A percentile compares a stretch with the other conserved stretches of the same genome.
These are phyloP conservation scores for Diaporthe sp. DNA, from an alignment of 2,329 filamentous ascomycete genomes.

Conservation along the genomic window DNA sequence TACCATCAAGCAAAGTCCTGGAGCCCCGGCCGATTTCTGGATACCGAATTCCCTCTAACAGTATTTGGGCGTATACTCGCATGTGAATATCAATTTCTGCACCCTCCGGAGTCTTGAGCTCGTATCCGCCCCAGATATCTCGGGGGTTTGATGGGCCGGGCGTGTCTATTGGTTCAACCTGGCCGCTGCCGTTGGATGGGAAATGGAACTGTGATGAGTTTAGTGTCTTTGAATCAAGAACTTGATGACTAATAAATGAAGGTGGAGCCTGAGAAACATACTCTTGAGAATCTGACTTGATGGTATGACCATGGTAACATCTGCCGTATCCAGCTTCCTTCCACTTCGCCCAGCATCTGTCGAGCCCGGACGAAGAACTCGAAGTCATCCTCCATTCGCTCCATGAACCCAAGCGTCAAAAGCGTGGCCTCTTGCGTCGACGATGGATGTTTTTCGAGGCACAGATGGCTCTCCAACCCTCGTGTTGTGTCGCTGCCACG, in stretches of 20 bases:
- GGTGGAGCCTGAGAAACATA: neutral
- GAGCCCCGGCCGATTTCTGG: neutral
- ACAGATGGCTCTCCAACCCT: neutral
- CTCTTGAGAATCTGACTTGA: neutral
- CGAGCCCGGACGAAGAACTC: neutral
- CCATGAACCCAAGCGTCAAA: neutral
- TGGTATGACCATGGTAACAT: constrained; percentile 1
- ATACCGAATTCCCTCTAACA: neutral
- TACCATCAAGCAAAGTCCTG: neutral
- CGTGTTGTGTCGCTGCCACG: neutral
- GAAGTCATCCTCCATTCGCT: neutral
- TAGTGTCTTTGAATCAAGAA: neutral
- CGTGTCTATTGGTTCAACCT: neutral
- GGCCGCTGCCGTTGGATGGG: neutral
- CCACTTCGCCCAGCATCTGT: neutral
- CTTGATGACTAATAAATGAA: neutral
- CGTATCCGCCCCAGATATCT: neutral
- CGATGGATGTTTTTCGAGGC: neutral
- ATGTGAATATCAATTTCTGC: neutral
- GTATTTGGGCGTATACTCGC: neutral
- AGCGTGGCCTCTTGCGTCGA: neutral
- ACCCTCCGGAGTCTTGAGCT: neutral
- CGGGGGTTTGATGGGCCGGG: neutral
- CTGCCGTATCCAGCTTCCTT: neutral
- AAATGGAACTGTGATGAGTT: neutral